Conservation (phyloP, 225 moss, liverwort and hornwort species). For the Anthoceros angustus region DNA sequence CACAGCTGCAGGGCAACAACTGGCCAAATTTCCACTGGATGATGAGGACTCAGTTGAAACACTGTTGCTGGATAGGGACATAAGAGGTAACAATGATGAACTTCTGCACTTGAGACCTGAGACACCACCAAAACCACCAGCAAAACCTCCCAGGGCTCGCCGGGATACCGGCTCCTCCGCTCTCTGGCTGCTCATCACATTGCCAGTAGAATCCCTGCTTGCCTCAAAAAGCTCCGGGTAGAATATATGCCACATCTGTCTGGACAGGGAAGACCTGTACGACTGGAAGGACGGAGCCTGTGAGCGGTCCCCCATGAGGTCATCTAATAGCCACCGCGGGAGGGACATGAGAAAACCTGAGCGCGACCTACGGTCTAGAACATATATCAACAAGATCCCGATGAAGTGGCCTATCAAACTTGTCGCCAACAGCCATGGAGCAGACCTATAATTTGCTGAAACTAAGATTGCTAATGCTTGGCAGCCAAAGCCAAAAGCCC, state of each 20-base stretch:
- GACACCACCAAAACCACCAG: conserved; percentile 37
- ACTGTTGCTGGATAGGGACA: neutral
- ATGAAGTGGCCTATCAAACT: conserved; percentile 12
- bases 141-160: conserved; percentile 35
- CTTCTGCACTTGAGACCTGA: conserved; percentile 23
- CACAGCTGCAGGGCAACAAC: too few species aligned
- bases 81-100: neutral
- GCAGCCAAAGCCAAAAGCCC: conserved; percentile 5
- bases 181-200: neutral
- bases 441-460: neutral
- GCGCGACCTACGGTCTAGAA: conserved; percentile 18
- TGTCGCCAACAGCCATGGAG: neutral
- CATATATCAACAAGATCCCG: conserved; percentile 19
- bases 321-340: conserved; percentile 20
- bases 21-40: too few species aligned
- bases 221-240: conserved; percentile 19
- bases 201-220: neutral
- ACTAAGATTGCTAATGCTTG: conserved; percentile 7
- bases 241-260: conserved; percentile 30
- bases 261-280: conserved; percentile 21
- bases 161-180: conserved; percentile 14
- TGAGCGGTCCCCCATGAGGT: conserved; percentile 5
- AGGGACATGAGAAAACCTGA: conserved; percentile 15
- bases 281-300: conserved; percentile 9
- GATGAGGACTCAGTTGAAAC: neutral